Evolutionary conservation across 108 stramenopile species (phyloP).

Genomic region (Cyclotella baltica): DNA sequence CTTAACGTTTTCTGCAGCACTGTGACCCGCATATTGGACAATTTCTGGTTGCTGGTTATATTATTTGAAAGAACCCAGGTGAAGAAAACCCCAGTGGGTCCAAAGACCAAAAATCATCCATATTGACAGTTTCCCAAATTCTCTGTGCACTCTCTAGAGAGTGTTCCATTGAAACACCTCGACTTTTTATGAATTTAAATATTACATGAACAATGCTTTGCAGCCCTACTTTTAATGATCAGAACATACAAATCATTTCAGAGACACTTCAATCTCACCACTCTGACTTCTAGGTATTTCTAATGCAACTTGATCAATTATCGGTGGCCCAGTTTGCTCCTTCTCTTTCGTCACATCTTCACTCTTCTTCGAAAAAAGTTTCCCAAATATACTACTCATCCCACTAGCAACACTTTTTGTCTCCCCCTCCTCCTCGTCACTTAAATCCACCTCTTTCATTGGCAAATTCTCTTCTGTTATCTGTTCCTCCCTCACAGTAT

Average conservation of each 20-base stretch:
- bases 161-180: too few species aligned
- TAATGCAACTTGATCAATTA: constrained; percentile 22
- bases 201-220: not conserved
- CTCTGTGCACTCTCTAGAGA: too few species aligned
- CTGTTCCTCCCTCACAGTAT: constrained; percentile 20
- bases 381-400: constrained; percentile 1
- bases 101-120: too few species aligned
- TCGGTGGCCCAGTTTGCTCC: not conserved
- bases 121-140: too few species aligned
- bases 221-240: not conserved
- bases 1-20: too few species aligned
- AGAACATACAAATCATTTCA: too few species aligned
- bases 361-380: not conserved
- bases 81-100: too few species aligned
- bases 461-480: constrained; percentile 4
- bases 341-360: not conserved
- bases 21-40: too few species aligned
- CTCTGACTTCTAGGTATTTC: constrained; percentile 18
- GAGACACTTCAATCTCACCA: constrained; percentile 27
- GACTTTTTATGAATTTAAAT: too few species aligned
- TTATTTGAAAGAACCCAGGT: too few species aligned
- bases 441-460: constrained; percentile 11
- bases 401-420: constrained; percentile 4
- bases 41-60: too few species aligned
- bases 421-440: constrained; percentile 7